These are phyloP conservation scores for Lepidium sativum DNA, from an alignment of 345 rosid species.

Conservation along the genomic window DNA sequence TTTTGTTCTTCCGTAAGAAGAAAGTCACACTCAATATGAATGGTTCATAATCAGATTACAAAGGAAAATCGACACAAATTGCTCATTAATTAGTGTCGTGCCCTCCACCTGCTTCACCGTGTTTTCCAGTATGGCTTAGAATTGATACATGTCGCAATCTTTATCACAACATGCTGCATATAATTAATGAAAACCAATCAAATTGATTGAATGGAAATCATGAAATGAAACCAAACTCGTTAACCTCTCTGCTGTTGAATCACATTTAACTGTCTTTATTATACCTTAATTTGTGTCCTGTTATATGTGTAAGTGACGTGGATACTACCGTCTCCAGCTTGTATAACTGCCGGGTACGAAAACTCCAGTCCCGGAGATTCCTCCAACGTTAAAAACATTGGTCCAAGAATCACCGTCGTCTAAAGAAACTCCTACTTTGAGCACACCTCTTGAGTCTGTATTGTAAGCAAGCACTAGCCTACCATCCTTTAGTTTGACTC, in stretches of 20 bases:
- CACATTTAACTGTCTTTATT: neutral
- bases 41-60: neutral
- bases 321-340: constrained; percentile 62
- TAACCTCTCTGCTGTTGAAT: neutral
- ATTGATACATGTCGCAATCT: constrained; percentile 1
- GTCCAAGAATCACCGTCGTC: constrained; percentile 82
- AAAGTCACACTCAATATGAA: constrained; percentile 5
- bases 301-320: constrained; percentile 87
- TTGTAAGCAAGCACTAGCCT: constrained; percentile 68
- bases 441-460: constrained; percentile 69
- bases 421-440: constrained; percentile 59
- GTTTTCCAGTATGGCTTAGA: constrained; percentile 4
- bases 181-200: neutral
- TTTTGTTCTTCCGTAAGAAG: neutral
- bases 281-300: constrained; percentile 86
- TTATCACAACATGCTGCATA: constrained; percentile 23
- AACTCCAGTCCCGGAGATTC: constrained; percentile 67
- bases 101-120: constrained; percentile 11
- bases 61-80: constrained; percentile 12
- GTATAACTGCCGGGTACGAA: constrained; percentile 81
- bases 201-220: neutral
- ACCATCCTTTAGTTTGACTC: constrained; percentile 67
- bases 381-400: constrained; percentile 58
- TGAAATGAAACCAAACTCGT: constrained; percentile 4
- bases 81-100: neutral